Evolutionary conservation across 169 alveolate genomes (phyloP).

Genomic region (Besnoitia besnoiti): DNA sequence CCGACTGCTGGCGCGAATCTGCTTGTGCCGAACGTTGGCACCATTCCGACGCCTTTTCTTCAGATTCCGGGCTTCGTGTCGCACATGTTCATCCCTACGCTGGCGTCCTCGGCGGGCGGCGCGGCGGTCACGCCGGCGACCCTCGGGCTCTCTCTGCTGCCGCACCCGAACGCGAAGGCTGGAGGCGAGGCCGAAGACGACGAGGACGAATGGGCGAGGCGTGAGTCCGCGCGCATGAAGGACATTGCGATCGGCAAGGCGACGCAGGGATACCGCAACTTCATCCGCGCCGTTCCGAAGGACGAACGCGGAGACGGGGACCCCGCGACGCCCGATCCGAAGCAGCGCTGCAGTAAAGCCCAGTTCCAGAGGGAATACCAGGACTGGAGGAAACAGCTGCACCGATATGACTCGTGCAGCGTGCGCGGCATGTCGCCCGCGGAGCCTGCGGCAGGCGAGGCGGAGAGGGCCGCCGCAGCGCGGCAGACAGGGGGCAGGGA

Average conservation of each 20-base stretch:
- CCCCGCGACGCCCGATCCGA: conserved; percentile 77
- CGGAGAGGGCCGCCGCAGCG: background rate
- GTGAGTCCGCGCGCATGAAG: conserved; percentile 75
- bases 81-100: conserved; percentile 65
- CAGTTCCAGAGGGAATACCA: conserved; percentile 74
- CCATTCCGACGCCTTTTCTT: conserved; percentile 52
- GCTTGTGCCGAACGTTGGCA: conserved; percentile 54
- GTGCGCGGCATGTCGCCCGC: background rate
- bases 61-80: conserved; percentile 67
- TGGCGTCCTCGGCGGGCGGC: conserved; percentile 46
- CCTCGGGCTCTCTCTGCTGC: conserved; percentile 7
- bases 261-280: conserved; percentile 76
- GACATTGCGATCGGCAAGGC: conserved; percentile 80
- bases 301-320: conserved; percentile 73
- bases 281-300: conserved; percentile 71
- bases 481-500: background rate
- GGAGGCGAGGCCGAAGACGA: conserved; percentile 60
- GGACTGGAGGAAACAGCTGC: conserved; percentile 76
- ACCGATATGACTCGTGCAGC: conserved; percentile 68
- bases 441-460: background rate
- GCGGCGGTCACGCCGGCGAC: conserved; percentile 46
- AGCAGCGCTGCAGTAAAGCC: conserved; percentile 71
- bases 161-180: conserved; percentile 52
- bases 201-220: conserved; percentile 66
- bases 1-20: conserved; percentile 47